Evolutionary conservation across 257 asterid species (phyloP).

Genomic region (Penstemon eatonii): DNA sequence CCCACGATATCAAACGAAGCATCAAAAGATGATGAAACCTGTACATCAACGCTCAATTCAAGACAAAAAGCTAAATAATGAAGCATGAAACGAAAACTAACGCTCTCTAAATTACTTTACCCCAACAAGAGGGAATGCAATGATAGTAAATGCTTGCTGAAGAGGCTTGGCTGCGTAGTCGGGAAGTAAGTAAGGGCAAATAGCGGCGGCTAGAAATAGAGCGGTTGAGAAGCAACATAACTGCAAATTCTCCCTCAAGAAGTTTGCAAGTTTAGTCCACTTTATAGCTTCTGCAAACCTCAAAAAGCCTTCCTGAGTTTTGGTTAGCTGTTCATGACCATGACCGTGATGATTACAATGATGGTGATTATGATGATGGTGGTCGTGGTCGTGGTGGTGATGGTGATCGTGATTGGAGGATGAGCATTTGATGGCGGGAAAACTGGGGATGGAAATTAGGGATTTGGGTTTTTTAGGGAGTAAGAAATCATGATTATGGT

Average conservation of each 20-base stretch:
- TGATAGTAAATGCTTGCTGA: conserved; percentile 53
- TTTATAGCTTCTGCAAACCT: conserved; percentile 54
- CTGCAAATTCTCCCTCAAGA: conserved; percentile 77
- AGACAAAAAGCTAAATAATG: not conserved
- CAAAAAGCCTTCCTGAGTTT: conserved; percentile 61
- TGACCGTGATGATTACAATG: conserved; percentile 32
- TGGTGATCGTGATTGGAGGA: conserved; percentile 27
- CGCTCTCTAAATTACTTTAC: conserved; percentile 32
- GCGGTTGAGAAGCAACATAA: conserved; percentile 86
- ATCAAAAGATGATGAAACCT: conserved; percentile 90
- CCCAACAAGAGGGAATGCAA: conserved; percentile 96
- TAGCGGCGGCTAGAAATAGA: conserved; percentile 71
- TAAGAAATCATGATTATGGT: conserved; percentile 8
- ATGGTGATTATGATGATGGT: conserved; percentile 32
- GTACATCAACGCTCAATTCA: conserved; percentile 22
- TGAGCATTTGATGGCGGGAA: conserved; percentile 38
- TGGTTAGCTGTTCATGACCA: conserved; percentile 47
- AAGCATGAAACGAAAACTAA: not conserved
- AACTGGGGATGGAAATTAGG: conserved; percentile 25
- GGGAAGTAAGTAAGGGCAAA: conserved; percentile 73
- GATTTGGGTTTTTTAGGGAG: conserved; percentile 9
- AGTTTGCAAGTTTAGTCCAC: conserved; percentile 74
- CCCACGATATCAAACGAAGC: conserved; percentile 82
- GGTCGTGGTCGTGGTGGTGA: conserved; percentile 26
- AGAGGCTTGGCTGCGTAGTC: conserved; percentile 53